These are phyloP conservation scores for Exophiala lecanii-corni DNA, from an alignment of 2,329 filamentous ascomycete species.

Conservation along the genomic window DNA sequence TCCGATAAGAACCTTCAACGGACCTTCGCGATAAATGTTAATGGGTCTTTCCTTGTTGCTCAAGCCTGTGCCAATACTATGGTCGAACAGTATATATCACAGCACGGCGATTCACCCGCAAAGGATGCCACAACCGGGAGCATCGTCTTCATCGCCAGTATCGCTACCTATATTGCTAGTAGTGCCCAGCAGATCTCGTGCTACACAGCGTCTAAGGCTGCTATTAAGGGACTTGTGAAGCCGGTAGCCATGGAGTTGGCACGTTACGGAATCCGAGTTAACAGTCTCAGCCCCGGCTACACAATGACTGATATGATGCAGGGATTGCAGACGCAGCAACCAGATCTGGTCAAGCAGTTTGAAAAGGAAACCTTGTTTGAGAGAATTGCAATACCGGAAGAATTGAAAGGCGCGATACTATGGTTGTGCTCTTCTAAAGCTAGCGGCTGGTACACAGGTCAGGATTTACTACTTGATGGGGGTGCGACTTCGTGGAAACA, in stretches of 20 bases:
- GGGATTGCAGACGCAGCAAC: slow-evolving; percentile 19
- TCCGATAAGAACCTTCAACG: slow-evolving; percentile 32
- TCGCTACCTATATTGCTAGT: slow-evolving; percentile 32
- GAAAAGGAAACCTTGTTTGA: slow-evolving; percentile 26
- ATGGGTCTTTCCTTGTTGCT: slow-evolving; percentile 27
- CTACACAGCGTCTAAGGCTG: slow-evolving; percentile 70
- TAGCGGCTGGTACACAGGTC: slow-evolving; percentile 25
- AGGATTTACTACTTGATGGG: slow-evolving; percentile 27
- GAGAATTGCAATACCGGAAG: slow-evolving; percentile 23
- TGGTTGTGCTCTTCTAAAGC: slow-evolving; percentile 20
- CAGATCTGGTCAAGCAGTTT: slow-evolving; percentile 23
- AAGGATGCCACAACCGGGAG: slow-evolving; percentile 12
- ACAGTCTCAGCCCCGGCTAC: slow-evolving; percentile 30
- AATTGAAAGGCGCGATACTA: slow-evolving; percentile 24
- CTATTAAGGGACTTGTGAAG: slow-evolving; percentile 70
- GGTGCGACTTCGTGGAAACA: slow-evolving; percentile 28
- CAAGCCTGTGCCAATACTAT: slow-evolving; percentile 29
- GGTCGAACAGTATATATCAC: slow-evolving; percentile 16
- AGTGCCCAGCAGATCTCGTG: slow-evolving; percentile 31
- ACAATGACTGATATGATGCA: slow-evolving; percentile 30
- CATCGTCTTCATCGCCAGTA: slow-evolving; percentile 34
- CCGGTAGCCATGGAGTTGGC: slow-evolving; percentile 52
- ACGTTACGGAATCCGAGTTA: slow-evolving; percentile 31
- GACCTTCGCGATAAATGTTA: slow-evolving; percentile 28
- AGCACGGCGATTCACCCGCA: slow-evolving; percentile 12